Evolutionary conservation across 176 grass and related monocot genomes (phyloP), one percentile per base, ranked within the genome.

Genomic region (Eremochloa ophiuroides): DNA sequence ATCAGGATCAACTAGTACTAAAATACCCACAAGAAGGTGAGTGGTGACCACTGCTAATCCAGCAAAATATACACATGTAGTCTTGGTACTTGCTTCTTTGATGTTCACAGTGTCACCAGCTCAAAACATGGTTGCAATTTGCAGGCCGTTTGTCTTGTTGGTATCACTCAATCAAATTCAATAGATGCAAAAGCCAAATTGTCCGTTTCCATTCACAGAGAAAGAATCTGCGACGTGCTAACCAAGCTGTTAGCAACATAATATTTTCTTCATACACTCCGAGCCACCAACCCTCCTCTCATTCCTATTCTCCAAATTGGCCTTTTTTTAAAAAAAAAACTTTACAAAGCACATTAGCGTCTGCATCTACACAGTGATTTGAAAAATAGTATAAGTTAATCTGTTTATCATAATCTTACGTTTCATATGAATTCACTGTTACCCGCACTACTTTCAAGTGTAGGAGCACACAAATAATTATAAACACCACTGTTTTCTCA

Each of bases 101-200:
- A 79, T 68, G 2, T 37, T 31, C 7, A 41, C n/a, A 79, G 79
- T 16, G 38, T 72, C 55, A 72, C 30, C 17, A 72, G 41, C 29
- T 64, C 83, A 72, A 72, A 67, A 85, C 83, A 77, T 30, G 39
- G 28, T 70, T 70, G 29, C 65, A 78, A 62, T 42, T 85, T 68
- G 74, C 43, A 44, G 43, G 39, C 39, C 69, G 31, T 30, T 42
- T 42, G 11, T 55, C 74, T 66, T 50, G 29, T 48, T 20, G 38
- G 33, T 61, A 13, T 12, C 40, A 65, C 18, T 22, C 14, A 28
- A 7, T 0, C 17, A 56, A 47, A 47, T 25, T 58, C 22, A 26
- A 72, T 18, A 72, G 15, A 20, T 47, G 9, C 14, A 30, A 72
- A 46, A 72, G 69, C 41, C 8, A 4, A 17, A 18, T 72, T 8